phyloP scores from a whole-genome alignment of 2,329 filamentous ascomycete genomes.

The Chaetomium sp. region DNA sequence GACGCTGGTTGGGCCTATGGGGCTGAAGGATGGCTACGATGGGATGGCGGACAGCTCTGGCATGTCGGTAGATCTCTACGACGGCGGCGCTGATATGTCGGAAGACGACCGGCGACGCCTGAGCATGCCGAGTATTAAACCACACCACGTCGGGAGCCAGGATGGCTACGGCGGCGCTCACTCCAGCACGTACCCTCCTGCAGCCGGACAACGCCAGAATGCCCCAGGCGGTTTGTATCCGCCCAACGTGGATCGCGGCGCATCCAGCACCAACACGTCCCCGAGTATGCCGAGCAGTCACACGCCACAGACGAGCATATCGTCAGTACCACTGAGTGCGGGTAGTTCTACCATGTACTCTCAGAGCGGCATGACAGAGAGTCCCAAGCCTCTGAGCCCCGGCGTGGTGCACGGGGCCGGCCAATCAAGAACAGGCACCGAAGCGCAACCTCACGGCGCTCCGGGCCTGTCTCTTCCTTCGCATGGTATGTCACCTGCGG shows the following conservation, averaged over 20 bases:
- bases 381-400: slow-evolving; percentile 77
- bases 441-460: slow-evolving; percentile 26
- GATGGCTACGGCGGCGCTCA: slow-evolving; percentile 49
- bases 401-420: slow-evolving; percentile 40
- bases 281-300: slow-evolving; percentile 44
- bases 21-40: slow-evolving; percentile 66
- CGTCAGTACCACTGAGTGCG: slow-evolving; percentile 41
- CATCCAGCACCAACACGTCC: slow-evolving; percentile 49
- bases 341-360: slow-evolving; percentile 58
- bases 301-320: slow-evolving; percentile 44
- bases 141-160: slow-evolving; percentile 55
- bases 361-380: slow-evolving; percentile 72
- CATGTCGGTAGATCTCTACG: slow-evolving; percentile 53
- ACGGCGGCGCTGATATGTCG: slow-evolving; percentile 53
- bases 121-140: slow-evolving; percentile 69
- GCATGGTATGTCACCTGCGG: slow-evolving; percentile 32
- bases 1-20: slow-evolving; percentile 71
- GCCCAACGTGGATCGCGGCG: slow-evolving; percentile 50
- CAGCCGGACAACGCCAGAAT: slow-evolving; percentile 43
- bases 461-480: slow-evolving; percentile 22
- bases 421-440: slow-evolving; percentile 35
- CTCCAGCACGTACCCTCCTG: slow-evolving; percentile 71
- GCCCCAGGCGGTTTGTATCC: slow-evolving; percentile 54
- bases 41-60: slow-evolving; percentile 47
- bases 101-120: slow-evolving; percentile 56